A percentile compares a stretch with the other conserved stretches of the same genome.
Evolutionary conservation across 495 filamentous ascomycete genomes (phyloP).

Genomic region (Apiosordaria backusii): DNA sequence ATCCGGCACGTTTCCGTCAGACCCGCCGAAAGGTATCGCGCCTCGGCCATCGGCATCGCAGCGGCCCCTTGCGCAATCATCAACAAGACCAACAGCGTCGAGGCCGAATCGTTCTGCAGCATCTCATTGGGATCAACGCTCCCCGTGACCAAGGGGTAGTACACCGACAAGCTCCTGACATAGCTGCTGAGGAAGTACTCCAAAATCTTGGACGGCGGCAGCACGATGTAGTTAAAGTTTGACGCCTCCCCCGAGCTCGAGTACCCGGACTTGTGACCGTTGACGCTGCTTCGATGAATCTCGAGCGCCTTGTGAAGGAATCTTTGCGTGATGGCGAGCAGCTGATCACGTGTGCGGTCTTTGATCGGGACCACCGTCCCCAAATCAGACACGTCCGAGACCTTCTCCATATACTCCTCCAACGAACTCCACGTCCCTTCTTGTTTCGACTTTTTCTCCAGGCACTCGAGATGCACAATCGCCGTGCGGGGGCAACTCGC

Average conservation of each 20-base stretch:
- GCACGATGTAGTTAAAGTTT: slow-evolving; percentile 52
- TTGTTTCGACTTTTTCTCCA: slow-evolving; percentile 56
- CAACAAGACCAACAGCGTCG: slow-evolving; percentile 56
- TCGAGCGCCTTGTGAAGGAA: slow-evolving; percentile 62
- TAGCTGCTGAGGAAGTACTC: slow-evolving; percentile 60
- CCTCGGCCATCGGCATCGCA: slow-evolving; percentile 53
- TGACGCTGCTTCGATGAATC: slow-evolving; percentile 48
- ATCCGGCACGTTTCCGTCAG: slow-evolving; percentile 63
- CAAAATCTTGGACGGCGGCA: slow-evolving; percentile 56
- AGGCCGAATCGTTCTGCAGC: slow-evolving; percentile 52
- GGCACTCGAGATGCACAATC: slow-evolving; percentile 53
- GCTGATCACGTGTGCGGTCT: slow-evolving; percentile 55
- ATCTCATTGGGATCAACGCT: slow-evolving; percentile 59
- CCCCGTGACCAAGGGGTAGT: slow-evolving; percentile 52
- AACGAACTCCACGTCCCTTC: slow-evolving; percentile 46
- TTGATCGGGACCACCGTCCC: slow-evolving; percentile 46
- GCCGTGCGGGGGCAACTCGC: slow-evolving; percentile 54
- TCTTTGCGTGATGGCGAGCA: slow-evolving; percentile 59
- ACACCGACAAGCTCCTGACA: slow-evolving; percentile 54
- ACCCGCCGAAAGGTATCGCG: slow-evolving; percentile 56
- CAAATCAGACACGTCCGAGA: slow-evolving; percentile 38
- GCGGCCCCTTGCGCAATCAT: slow-evolving; percentile 65
- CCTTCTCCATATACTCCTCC: slow-evolving; percentile 38
- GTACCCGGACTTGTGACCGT: slow-evolving; percentile 8
- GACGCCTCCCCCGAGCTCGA: slow-evolving; percentile 34